Base-by-base conservation (phyloP, 352 stramenopile species). In the Globisporangium iwayamae region DNA sequence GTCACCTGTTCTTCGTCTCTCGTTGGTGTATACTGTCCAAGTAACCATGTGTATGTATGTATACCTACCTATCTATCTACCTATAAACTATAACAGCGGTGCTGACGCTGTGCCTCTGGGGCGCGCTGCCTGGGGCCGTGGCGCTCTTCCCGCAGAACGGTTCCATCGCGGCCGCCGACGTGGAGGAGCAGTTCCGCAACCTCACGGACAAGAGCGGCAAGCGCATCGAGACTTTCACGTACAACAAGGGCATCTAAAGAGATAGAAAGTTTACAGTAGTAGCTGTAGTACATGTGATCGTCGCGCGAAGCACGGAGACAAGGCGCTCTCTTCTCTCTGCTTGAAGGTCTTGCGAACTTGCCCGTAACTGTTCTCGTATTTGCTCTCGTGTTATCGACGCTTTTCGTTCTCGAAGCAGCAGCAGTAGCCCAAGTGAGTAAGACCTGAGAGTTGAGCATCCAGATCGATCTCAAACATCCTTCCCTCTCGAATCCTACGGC, bases 111-210 rank as follows among this genome's bases (percentile, higher is more conserved):
- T 94, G 86, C 30, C 70, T 94, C 30, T 93, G 82, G 82, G 86
- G 81, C 1, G 84, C 86, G 6, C 74, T 94, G 57, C 86, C 86
- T n/a, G 87, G 67, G 8, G 84, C 86, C 34, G 77, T 94, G 30
- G 86, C 86, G 51, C 76, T 94, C 0, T 94, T 94, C 70, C 86
- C 86, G 10, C 84, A 94, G 62, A 89, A 82, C 41, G 86, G 86
- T 36, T 78, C 69, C 11, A 94, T 94, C 68, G 75, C 78, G 1
- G 79, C 83, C 2, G 63, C 78, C 48, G 72, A 82, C 22, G 72
- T 91, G 36, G 83, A 94, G 41, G 76, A 78, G 18, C 71, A 89
- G 32, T 91, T 91, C 66, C 70, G 73, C 22, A 72, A 79, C 60
- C 71, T 85, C 28, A 79, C 76, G 28, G 79, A 91, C 66, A 78